Evolutionary conservation across 768 basidiomycete genomes (phyloP).

Genomic region (Lactarius sanguifluus): DNA sequence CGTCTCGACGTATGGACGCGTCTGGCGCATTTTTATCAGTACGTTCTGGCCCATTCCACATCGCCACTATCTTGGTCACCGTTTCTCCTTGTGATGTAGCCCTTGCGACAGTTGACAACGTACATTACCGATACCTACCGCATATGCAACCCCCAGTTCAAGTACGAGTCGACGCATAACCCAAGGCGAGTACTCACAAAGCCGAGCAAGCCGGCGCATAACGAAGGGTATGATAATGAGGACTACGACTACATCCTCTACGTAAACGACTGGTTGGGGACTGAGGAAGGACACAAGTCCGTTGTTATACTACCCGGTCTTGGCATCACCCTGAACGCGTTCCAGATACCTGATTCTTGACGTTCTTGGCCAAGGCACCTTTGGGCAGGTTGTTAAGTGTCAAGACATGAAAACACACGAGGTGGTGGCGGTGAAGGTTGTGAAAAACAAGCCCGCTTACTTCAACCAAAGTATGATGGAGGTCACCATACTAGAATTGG

Average conservation of each 20-base stretch:
- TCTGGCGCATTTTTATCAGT: conserved; percentile 81
- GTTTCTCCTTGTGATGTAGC: conserved; percentile 40
- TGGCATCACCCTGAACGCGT: conserved; percentile 25
- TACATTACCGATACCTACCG: conserved; percentile 88
- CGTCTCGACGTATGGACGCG: conserved; percentile 74
- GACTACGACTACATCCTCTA: conserved; percentile 99
- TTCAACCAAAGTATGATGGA: conserved; percentile 99
- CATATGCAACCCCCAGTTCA: conserved; percentile 92
- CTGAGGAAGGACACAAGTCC: conserved; percentile 93
- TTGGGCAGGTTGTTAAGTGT: conserved; percentile 99
- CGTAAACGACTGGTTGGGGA: conserved; percentile 96
- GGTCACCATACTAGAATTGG: conserved; percentile 94
- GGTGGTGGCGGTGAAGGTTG: conserved; percentile 97
- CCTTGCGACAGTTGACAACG: conserved; percentile 72
- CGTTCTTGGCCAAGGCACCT: conserved; percentile 97
- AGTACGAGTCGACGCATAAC: conserved; percentile 93
- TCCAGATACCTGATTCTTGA: conserved; percentile 93
- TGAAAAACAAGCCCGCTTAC: conserved; percentile 99
- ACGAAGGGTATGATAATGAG: conserved; percentile 98
- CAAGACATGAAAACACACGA: conserved; percentile 99
- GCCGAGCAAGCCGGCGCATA: conserved; percentile 92
- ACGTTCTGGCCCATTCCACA: conserved; percentile 37
- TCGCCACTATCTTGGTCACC: conserved; percentile 18
- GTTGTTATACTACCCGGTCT: conserved; percentile 36
- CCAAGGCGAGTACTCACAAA: conserved; percentile 96